Evolutionary conservation across 768 basidiomycete genomes (phyloP), one percentile per base, ranked within the genome.

Genomic region (Amanita brunnescens): DNA sequence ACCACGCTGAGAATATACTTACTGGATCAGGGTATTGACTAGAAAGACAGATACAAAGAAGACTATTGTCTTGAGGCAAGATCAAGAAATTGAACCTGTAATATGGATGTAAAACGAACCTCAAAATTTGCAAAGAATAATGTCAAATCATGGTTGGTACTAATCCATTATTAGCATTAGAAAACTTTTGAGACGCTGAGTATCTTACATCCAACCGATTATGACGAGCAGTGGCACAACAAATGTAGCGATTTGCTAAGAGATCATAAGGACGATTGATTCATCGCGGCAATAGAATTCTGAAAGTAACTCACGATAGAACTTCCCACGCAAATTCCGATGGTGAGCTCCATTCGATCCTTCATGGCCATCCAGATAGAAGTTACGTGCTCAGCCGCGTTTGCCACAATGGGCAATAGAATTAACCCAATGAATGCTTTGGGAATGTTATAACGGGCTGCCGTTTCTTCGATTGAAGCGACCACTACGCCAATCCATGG

Each of bases 361-460:
- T 91, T 89, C 72, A 85, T 71, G 1, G 91, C 89, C 89, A 92
- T 91, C 82, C 87, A 92, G 2, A 93, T 79, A 6, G 87, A 80
- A 0, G 85, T 87, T 39, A 81, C 79, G 62, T 96, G 91, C 65
- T 95, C 92, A 14, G 89, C 87, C 14, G 87, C 85, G 62, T 89
- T 90, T 0, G 83, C 80, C 39, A 94, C 92, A 46, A 96, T 83
- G 2, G 92, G 91, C 4, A 96, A 70, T 26, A 96, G 71, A 57
- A 94, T 89, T 12, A 93, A 65, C 63, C 89, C 89, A 57, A 92
- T 91, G 69, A 93, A 92, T 0, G 81, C 59, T 65, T 89, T 90
- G 0, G 90, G 88, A 49, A 96, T 87, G 49, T 75, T 64, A 65
- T 90, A 92, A 35, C 85, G 75, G 10, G 79, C 71, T 2, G 92